These are phyloP conservation scores for Boletus patriciae DNA, from an alignment of 768 basidiomycete species.

Conservation along the genomic window DNA sequence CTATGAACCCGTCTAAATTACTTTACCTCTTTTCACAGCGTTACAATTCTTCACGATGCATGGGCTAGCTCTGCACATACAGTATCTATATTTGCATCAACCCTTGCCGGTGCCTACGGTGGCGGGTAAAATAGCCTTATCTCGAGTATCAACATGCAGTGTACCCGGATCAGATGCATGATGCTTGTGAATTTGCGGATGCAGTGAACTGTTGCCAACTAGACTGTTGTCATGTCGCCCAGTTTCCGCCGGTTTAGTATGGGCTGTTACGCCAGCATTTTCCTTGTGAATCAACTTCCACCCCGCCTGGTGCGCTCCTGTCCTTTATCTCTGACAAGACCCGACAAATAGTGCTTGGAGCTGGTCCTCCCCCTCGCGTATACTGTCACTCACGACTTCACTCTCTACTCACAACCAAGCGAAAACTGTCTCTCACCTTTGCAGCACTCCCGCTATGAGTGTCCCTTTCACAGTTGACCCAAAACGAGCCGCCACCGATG, in stretches of 20 bases:
- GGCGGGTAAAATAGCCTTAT: no score
- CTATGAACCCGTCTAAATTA: neutral
- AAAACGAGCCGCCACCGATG: slow-evolving; percentile 19
- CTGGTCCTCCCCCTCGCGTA: slow-evolving; percentile 17
- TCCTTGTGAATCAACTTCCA: neutral
- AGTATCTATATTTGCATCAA: no score
- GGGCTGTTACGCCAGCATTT: neutral
- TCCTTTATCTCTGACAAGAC: neutral
- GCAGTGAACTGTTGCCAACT: slow-evolving; percentile 7
- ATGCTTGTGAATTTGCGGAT: neutral
- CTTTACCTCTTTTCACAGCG: no score
- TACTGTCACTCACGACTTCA: neutral
- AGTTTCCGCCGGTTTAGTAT: neutral
- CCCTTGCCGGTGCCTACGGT: no score
- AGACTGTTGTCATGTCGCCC: slow-evolving; percentile 22
- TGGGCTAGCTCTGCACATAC: no score
- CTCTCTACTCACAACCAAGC: neutral
- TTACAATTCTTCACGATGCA: no score
- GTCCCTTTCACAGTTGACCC: slow-evolving; percentile 9
- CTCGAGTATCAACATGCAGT: no score
- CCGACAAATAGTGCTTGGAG: slow-evolving; percentile 12
- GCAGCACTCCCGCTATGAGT: slow-evolving; percentile 9
- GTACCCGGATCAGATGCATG: no score
- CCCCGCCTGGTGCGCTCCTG: neutral
- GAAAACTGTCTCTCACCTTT: neutral